phyloP scores from a whole-genome alignment of 2,329 filamentous ascomycete genomes.

The Scedosporium aurantiacum region DNA sequence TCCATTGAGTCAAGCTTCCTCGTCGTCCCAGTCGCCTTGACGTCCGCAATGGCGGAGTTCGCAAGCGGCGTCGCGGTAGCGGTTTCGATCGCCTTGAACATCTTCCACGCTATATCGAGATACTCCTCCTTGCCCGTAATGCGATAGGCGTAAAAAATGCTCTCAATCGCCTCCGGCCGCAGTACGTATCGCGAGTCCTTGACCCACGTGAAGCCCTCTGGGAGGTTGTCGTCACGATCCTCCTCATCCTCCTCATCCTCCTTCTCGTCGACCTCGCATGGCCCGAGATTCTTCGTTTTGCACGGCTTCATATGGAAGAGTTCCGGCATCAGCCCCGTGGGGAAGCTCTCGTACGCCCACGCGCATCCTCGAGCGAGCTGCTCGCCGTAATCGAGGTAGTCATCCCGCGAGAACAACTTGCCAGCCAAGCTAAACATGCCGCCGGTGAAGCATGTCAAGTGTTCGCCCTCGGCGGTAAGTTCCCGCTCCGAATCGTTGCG shows the following conservation, averaged over 20 bases:
- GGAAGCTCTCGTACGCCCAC: constrained; percentile 45
- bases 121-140: constrained; percentile 35
- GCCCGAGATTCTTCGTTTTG: constrained; percentile 17
- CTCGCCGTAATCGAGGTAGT: constrained; percentile 34
- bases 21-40: constrained; percentile 25
- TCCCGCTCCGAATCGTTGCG: constrained; percentile 35
- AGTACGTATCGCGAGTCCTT: constrained; percentile 38
- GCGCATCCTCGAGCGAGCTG: constrained; percentile 43
- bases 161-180: constrained; percentile 40
- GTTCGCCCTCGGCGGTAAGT: constrained; percentile 39
- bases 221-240: constrained; percentile 14
- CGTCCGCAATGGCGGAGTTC: constrained; percentile 36
- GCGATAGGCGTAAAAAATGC: constrained; percentile 42
- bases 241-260: constrained; percentile 14
- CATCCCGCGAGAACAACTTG: constrained; percentile 41
- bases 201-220: constrained; percentile 51
- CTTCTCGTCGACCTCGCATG: constrained; percentile 20
- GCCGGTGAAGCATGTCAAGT: constrained; percentile 60
- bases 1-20: constrained; percentile 52
- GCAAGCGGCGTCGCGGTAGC: constrained; percentile 35
- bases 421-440: constrained; percentile 60
- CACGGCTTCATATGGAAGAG: constrained; percentile 36
- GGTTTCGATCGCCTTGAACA: constrained; percentile 36
- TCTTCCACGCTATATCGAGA: constrained; percentile 40
- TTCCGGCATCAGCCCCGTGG: constrained; percentile 49